These are phyloP conservation scores for Leccinum olivaceopallidum DNA, from an alignment of 768 basidiomycete species.

Conservation along the genomic window DNA sequence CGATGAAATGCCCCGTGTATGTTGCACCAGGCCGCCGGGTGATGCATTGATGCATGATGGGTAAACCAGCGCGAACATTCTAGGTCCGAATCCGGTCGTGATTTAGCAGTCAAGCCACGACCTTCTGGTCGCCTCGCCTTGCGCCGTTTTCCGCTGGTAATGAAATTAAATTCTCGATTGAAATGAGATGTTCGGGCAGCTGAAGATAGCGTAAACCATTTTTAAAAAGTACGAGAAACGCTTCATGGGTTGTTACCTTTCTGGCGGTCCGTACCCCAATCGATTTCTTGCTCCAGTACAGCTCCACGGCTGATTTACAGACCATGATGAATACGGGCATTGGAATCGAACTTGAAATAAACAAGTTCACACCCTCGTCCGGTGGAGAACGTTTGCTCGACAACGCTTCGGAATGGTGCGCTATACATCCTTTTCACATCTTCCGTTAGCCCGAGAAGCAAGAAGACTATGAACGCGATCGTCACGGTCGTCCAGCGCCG, in stretches of 20 bases:
- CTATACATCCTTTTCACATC: conserved; percentile 19
- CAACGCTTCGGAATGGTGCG: conserved; percentile 1
- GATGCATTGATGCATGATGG: not conserved
- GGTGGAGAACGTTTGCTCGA: not conserved
- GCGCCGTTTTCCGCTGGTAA: not conserved
- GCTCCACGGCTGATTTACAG: not conserved
- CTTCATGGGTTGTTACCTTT: not conserved
- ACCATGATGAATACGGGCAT: not conserved
- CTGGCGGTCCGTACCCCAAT: not conserved
- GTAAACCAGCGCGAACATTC: conserved; percentile 4
- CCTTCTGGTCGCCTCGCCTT: not conserved
- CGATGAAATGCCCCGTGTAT: not conserved
- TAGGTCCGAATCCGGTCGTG: not conserved
- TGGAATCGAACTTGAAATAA: not conserved
- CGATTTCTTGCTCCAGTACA: not conserved
- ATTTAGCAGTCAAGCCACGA: not conserved
- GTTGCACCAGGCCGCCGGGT: not conserved
- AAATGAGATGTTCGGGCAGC: not conserved
- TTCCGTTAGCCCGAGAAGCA: conserved; percentile 17
- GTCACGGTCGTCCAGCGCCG: conserved; percentile 21
- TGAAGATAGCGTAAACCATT: not conserved
- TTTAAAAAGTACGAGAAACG: not conserved
- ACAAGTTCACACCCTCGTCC: conserved; percentile 1
- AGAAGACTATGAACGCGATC: conserved; percentile 16
- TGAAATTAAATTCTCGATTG: too few species aligned